A percentile compares a stretch with the other conserved stretches of the same genome.
These are phyloP conservation scores for Mycena sanguinolenta DNA, from an alignment of 768 basidiomycete species.

Conservation along the genomic window DNA sequence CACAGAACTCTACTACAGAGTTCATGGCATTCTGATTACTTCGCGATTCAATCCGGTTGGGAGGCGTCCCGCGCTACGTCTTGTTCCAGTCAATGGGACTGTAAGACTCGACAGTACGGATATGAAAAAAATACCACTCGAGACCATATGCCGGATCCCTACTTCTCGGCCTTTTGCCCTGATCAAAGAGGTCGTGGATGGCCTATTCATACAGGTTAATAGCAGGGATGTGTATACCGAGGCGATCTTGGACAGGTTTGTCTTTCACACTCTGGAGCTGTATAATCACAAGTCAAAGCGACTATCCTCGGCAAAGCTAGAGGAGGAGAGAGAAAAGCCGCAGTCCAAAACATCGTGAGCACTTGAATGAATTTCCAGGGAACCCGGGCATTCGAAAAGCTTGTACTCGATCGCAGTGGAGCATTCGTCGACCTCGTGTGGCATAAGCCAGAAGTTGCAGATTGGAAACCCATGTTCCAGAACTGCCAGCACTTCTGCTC, in stretches of 20 bases:
- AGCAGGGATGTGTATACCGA: conserved; percentile 18
- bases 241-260: conserved; percentile 8
- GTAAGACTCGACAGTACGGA: conserved; percentile 8
- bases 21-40: conserved; percentile 10
- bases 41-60: conserved; percentile 10
- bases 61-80: conserved; percentile 4
- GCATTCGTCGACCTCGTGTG: conserved; percentile 20
- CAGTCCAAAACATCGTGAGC: conserved; percentile 8
- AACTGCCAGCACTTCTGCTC: conserved; percentile 26
- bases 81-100: conserved; percentile 9
- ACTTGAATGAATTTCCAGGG: conserved; percentile 23
- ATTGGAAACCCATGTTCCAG: conserved; percentile 23
- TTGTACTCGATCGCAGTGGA: conserved; percentile 19
- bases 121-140: conserved; percentile 10
- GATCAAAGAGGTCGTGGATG: conserved; percentile 24
- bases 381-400: conserved; percentile 26
- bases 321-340: conserved; percentile 2
- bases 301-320: conserved; percentile 15
- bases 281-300: conserved; percentile 13
- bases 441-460: conserved; percentile 14
- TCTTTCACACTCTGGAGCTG: conserved; percentile 8
- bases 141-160: conserved; percentile 11
- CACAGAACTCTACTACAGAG: conserved; percentile 9
- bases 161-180: conserved; percentile 21
- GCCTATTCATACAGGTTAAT: conserved; percentile 20